Evolutionary conservation across 78 protist species (phyloP).

Genomic region (Anaeramoeba flamelloides): DNA sequence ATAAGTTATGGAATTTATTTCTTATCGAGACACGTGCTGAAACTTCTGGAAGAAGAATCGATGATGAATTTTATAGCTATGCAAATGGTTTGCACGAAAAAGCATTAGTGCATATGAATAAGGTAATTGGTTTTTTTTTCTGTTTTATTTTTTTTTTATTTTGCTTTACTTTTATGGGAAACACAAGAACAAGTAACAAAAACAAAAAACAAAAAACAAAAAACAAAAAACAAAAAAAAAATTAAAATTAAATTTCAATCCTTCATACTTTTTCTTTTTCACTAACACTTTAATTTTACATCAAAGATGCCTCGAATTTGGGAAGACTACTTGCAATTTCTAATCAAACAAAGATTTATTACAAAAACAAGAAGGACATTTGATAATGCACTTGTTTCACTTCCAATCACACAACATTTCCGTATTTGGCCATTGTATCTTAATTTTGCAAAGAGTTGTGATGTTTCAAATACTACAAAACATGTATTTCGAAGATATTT

Average conservation of each 20-base stretch:
- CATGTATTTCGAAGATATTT: constrained; percentile 62
- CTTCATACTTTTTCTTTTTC: not conserved
- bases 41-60: not conserved
- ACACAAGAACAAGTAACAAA: not conserved
- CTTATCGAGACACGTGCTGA: not conserved
- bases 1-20: constrained; percentile 15
- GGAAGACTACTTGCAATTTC: constrained; percentile 67
- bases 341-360: constrained; percentile 42
- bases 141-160: not conserved
- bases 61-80: constrained; percentile 42
- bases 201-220: not conserved
- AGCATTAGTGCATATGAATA: constrained; percentile 65
- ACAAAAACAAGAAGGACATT: constrained; percentile 63
- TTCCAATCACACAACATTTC: constrained; percentile 92
- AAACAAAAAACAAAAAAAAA: not conserved
- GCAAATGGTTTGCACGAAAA: constrained; percentile 58
- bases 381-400: constrained; percentile 80
- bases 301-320: constrained; percentile 95
- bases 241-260: not conserved
- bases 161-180: not conserved
- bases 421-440: constrained; percentile 80
- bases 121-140: constrained; percentile 19
- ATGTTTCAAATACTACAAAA: constrained; percentile 58
- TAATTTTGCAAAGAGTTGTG: not conserved
- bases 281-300: not conserved